phyloP scores from a whole-genome alignment of 768 basidiomycete species.

The Suillus subalutaceus region DNA sequence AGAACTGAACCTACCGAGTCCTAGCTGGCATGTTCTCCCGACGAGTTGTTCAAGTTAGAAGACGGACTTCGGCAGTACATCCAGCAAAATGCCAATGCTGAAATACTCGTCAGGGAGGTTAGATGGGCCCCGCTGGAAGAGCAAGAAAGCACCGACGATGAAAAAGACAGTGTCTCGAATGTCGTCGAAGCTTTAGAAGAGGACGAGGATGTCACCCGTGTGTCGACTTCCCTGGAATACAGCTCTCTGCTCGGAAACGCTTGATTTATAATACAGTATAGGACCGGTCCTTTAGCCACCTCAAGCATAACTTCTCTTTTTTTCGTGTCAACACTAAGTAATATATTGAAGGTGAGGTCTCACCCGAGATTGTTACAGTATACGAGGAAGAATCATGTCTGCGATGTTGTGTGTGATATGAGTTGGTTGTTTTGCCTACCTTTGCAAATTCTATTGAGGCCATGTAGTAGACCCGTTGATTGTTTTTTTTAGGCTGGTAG shows the following conservation, averaged over 20 bases:
- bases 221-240: constrained; percentile 56
- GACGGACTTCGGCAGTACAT: constrained; percentile 32
- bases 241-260: constrained; percentile 24
- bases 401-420: too few species aligned
- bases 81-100: constrained; percentile 32
- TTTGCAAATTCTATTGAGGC: too few species aligned
- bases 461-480: too few species aligned
- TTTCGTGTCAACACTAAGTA: too few species aligned
- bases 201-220: constrained; percentile 58
- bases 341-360: too few species aligned
- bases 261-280: constrained; percentile 17
- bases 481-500: too few species aligned
- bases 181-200: constrained; percentile 58
- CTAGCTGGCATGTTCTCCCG: constrained; percentile 51
- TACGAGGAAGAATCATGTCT: too few species aligned
- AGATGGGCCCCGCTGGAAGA: constrained; percentile 56
- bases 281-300: too few species aligned
- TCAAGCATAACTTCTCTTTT: too few species aligned
- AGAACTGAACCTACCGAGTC: constrained; percentile 4
- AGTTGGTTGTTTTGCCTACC: too few species aligned
- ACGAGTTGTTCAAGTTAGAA: constrained; percentile 42
- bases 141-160: constrained; percentile 41
- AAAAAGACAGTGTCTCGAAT: constrained; percentile 39
- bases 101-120: constrained; percentile 52
- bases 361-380: too few species aligned